These are phyloP conservation scores for Zasmidium angulare DNA, from an alignment of 2,329 filamentous ascomycete species.

Conservation along the genomic window DNA sequence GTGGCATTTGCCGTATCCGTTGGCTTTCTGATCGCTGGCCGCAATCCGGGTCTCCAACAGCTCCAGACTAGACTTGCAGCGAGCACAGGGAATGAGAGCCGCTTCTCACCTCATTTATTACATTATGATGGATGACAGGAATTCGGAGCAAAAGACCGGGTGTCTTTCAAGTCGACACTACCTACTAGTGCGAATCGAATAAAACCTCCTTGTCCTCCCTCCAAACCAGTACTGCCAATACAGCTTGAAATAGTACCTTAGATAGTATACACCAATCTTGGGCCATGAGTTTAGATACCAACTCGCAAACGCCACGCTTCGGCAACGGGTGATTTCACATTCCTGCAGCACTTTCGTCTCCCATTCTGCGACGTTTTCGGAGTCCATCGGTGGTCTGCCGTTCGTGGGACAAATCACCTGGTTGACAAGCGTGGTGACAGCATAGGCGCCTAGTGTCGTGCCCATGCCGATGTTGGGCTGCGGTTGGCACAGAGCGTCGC, in stretches of 20 bases:
- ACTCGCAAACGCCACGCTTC: conserved; percentile 17
- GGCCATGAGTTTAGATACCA: conserved; percentile 17
- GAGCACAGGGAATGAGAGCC: no score
- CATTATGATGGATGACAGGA: no score
- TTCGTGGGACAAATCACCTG: conserved; percentile 21
- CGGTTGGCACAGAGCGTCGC: conserved; percentile 31
- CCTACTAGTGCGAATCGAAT: not conserved
- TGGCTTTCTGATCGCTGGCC: no score
- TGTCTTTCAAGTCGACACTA: no score
- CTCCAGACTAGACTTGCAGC: no score
- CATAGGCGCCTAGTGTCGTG: conserved; percentile 29
- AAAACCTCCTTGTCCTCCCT: not conserved
- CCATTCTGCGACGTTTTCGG: conserved; percentile 22
- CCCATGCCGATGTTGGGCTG: conserved; percentile 31
- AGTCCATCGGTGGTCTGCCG: conserved; percentile 5
- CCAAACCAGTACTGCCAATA: conserved; percentile 10
- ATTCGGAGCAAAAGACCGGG: no score
- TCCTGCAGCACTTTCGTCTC: conserved; percentile 14
- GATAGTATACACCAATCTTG: conserved; percentile 9
- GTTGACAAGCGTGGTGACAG: conserved; percentile 23
- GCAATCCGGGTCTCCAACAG: no score
- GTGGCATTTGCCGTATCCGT: no score
- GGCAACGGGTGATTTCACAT: conserved; percentile 7
- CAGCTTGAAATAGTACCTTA: conserved; percentile 8
- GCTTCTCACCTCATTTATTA: no score